Conservation (phyloP, 2,329 filamentous ascomycete genomes). For the Cercospora sesami region DNA sequence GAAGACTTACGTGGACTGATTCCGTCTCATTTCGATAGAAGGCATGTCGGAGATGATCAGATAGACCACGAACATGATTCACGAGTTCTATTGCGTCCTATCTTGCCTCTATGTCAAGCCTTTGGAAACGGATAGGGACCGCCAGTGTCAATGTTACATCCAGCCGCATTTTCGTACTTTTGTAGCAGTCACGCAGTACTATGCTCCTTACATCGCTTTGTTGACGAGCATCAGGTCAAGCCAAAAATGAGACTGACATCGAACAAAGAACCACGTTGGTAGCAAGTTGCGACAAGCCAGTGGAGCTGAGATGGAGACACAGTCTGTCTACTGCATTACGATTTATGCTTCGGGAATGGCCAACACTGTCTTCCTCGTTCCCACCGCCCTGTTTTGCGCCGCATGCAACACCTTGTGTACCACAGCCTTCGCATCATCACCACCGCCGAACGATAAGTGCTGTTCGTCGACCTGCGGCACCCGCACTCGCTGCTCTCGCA, state of each 20-base stretch:
- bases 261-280: background rate
- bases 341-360: background rate
- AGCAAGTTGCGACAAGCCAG: background rate
- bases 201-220: no score
- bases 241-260: no score
- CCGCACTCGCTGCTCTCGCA: background rate
- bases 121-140: background rate
- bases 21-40: background rate
- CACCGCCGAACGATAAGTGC: background rate
- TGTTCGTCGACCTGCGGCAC: background rate
- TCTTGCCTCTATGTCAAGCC: background rate
- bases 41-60: background rate
- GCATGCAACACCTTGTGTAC: background rate
- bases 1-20: background rate
- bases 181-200: no score
- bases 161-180: no score
- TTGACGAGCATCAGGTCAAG: no score
- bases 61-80: background rate
- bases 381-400: background rate
- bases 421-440: no score
- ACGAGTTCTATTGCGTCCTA: background rate
- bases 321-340: background rate
- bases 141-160: background rate
- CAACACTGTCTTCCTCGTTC: background rate
- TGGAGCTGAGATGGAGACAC: background rate